phyloP scores from a whole-genome alignment of 768 basidiomycete species.

The Pulveroboletus sp. region DNA sequence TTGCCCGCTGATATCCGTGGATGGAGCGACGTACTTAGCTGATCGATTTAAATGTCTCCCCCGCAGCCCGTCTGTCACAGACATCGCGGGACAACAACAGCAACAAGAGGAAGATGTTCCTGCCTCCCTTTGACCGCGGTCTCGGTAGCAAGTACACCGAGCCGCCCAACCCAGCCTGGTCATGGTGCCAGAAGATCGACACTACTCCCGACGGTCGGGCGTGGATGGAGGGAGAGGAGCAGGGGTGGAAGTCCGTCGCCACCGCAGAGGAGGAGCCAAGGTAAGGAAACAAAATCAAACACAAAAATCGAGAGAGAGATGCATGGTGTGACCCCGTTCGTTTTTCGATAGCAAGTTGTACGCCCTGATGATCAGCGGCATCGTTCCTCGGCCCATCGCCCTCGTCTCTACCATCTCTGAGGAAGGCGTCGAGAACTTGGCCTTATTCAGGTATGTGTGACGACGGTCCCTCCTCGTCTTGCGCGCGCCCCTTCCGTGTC shows the following conservation, averaged over 20 bases:
- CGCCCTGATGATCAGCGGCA: conserved; percentile 32
- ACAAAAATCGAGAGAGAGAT: too few relatives aligned
- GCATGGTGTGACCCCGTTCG: too few relatives aligned
- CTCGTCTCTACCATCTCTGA: conserved; percentile 35
- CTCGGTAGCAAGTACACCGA: conserved; percentile 21
- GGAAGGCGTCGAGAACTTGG: conserved; percentile 33
- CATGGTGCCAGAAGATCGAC: conserved; percentile 25
- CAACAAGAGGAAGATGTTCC: conserved; percentile 6
- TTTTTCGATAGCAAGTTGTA: conserved; percentile 22
- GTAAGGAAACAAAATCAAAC: conserved; percentile 13
- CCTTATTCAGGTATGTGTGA: conserved; percentile 28
- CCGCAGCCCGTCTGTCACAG: neutral
- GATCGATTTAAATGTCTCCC: neutral
- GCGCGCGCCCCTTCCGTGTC: too few relatives aligned
- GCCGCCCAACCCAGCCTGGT: conserved; percentile 30
- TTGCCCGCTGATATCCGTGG: neutral
- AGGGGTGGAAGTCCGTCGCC: conserved; percentile 31
- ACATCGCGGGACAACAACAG: neutral
- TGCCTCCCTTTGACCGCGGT: conserved; percentile 20
- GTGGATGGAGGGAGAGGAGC: conserved; percentile 33
- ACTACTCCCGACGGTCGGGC: conserved; percentile 21
- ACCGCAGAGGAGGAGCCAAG: conserved; percentile 23
- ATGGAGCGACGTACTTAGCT: neutral
- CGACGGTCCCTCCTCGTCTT: too few relatives aligned
- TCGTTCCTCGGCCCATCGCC: conserved; percentile 39